Base-by-base conservation (phyloP, 495 filamentous ascomycete genomes). In the Paragyromitra xinjiangensis region DNA sequence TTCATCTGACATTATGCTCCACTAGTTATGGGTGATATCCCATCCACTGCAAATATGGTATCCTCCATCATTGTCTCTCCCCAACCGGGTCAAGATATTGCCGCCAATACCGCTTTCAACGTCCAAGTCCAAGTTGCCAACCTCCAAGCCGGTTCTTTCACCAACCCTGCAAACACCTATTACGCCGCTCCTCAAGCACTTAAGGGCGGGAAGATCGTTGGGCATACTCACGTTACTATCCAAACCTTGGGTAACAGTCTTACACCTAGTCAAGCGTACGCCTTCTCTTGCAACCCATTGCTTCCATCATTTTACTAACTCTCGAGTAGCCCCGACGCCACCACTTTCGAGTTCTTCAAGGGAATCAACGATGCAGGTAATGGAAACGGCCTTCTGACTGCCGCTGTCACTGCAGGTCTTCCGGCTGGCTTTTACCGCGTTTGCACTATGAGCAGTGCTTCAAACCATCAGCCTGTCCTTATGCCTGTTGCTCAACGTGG, bases 401-500 rank as follows among this genome's bases (percentile, higher is more conserved):
- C 90, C 61, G 77, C 79, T 9, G 89, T 93, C 14, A 83, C 85
- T 16, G 88, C 86, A n/a, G 91, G 91, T 71, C 88, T 93, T 29
- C 88, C 89, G 3, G 85, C 85, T 51, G 91, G 91, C 4, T 80
- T 71, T 85, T 93, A 92, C 84, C 89, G 91, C 78, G 87, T 92
- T 42, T 93, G 91, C 86, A 91, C 91, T 73, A 89, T 93, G 88
- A 86, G 87, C 44, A 84, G 87, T 55, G 85, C 91, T n/a, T 85
- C 86, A 70, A 93, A 92, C 84, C 91, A 93, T 84, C 91, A 93
- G 83, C 91, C 91, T 63, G 91, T 92, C 12, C 81, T 92, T 42
- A 93, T 93, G 91, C 91, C 91, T 53, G 89, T 93, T 59, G 91
- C 91, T 66, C 91, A 92, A 83, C 89, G 91, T 83, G 91, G 91